Percentiles rank a stretch among this genome's conserved stretches.
phyloP scores from a whole-genome alignment of 2,329 filamentous ascomycete genomes.

The Tolypocladium tundrense region DNA sequence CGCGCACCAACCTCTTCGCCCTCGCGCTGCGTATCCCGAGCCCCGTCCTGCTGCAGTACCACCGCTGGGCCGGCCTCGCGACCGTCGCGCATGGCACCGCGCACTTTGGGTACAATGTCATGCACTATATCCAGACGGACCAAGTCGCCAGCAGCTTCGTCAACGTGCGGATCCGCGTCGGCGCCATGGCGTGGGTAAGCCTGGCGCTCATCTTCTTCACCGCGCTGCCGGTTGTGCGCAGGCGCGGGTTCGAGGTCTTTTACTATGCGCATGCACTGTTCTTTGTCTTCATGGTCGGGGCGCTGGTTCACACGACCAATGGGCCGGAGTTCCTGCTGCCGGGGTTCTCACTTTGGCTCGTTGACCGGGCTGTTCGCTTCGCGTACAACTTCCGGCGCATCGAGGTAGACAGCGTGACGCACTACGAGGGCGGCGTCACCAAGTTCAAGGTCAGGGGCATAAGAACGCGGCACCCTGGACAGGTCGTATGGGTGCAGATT shows the following conservation, averaged over 20 bases:
- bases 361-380: conserved; percentile 12
- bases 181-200: conserved; percentile 10
- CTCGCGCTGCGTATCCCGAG: conserved; percentile 10
- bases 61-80: conserved; percentile 12
- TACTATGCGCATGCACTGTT: conserved; percentile 15
- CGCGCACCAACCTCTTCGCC: conserved; percentile 12
- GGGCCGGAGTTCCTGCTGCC: conserved; percentile 13
- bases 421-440: conserved; percentile 9
- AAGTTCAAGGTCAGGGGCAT: conserved; percentile 11
- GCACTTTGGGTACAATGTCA: conserved; percentile 11
- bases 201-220: conserved; percentile 11
- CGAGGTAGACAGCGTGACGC: conserved; percentile 4
- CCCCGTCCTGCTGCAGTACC: conserved; percentile 10
- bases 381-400: conserved; percentile 8
- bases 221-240: conserved; percentile 8
- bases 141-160: conserved; percentile 8
- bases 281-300: conserved; percentile 12
- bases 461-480: conserved; percentile 6
- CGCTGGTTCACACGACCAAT: conserved; percentile 11
- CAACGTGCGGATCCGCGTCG: conserved; percentile 9
- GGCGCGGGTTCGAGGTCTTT: conserved; percentile 11
- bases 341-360: conserved; percentile 10
- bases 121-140: conserved; percentile 10
- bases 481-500: conserved; percentile 14
- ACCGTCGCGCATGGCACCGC: conserved; percentile 11